Conservation (phyloP, 768 basidiomycete species). For the Lactarius pseudohatsudake region DNA sequence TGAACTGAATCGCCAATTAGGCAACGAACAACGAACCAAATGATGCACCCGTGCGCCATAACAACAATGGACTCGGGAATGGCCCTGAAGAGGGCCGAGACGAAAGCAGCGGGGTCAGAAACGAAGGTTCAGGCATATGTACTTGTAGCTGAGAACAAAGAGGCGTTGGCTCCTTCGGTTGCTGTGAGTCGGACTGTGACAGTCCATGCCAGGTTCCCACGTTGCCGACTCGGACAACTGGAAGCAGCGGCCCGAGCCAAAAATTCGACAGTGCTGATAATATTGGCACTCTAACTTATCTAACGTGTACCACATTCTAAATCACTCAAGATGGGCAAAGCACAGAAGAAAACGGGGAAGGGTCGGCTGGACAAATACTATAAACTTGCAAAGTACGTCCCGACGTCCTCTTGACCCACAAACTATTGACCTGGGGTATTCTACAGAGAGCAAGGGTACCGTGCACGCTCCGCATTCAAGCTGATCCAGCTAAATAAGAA, state of each 20-base stretch:
- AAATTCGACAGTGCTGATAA: not conserved
- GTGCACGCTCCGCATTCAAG: conserved; percentile 99
- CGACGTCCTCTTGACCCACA: conserved; percentile 17
- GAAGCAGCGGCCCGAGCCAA: not conserved
- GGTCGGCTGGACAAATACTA: conserved; percentile 97
- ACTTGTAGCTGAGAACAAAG: not conserved
- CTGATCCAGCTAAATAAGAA: conserved; percentile 98
- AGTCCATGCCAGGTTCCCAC: too few relatives aligned
- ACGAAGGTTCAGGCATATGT: conserved; percentile 30
- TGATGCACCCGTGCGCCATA: conserved; percentile 28
- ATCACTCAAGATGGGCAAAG: conserved; percentile 37
- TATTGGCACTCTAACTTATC: not conserved
- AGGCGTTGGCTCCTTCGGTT: not conserved
- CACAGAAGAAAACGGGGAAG: conserved; percentile 96
- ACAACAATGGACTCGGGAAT: conserved; percentile 25
- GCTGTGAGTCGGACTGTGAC: not conserved
- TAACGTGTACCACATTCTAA: not conserved
- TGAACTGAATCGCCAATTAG: not conserved
- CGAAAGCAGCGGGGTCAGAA: conserved; percentile 34
- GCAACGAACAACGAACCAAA: conserved; percentile 17
- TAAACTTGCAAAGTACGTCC: conserved; percentile 80
- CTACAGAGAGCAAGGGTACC: conserved; percentile 94
- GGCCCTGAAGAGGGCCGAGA: conserved; percentile 1
- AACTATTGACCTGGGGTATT: not conserved
- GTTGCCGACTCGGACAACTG: not conserved